Evolutionary conservation across 2,329 filamentous ascomycete genomes (phyloP).

Genomic region (Aureobasidium vineae): DNA sequence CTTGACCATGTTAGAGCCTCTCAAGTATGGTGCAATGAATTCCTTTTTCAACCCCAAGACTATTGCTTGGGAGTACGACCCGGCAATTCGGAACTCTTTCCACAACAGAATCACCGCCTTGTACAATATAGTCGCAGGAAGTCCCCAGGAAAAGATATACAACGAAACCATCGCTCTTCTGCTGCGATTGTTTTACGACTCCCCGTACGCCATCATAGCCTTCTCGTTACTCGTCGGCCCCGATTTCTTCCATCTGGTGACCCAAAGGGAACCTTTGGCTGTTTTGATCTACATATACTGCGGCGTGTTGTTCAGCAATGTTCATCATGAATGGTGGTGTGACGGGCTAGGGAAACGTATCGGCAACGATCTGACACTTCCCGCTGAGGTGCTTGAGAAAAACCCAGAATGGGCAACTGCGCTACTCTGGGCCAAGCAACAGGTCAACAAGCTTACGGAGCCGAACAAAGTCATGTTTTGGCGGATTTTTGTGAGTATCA

Average conservation of each 20-base stretch:
- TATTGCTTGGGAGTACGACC: slow-evolving; percentile 11
- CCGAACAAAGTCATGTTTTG: slow-evolving; percentile 1
- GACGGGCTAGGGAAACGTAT: neutral
- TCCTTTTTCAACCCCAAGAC: neutral
- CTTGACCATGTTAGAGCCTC: slow-evolving; percentile 3
- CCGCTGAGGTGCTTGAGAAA: neutral
- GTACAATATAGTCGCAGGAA: neutral
- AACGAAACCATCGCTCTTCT: slow-evolving; percentile 15
- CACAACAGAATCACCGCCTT: slow-evolving; percentile 5
- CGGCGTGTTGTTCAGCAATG: slow-evolving; percentile 6
- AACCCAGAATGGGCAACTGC: neutral
- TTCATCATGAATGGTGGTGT: slow-evolving; percentile 14
- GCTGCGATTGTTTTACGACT: neutral
- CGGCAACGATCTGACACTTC: neutral
- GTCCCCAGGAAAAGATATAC: neutral
- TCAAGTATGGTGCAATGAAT: slow-evolving; percentile 1
- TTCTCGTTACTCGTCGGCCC: slow-evolving; percentile 18
- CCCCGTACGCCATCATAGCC: neutral
- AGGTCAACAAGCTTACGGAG: slow-evolving; percentile 2
- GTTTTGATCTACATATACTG: slow-evolving; percentile 10
- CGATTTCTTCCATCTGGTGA: slow-evolving; percentile 11
- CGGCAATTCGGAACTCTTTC: neutral
- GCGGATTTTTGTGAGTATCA: slow-evolving; percentile 1
- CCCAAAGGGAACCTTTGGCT: slow-evolving; percentile 3
- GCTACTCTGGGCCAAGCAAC: neutral